Percentiles rank a stretch among this genome's conserved stretches.
phyloP scores from a whole-genome alignment of 2,329 filamentous ascomycete species.

The Fusarium sp. region DNA sequence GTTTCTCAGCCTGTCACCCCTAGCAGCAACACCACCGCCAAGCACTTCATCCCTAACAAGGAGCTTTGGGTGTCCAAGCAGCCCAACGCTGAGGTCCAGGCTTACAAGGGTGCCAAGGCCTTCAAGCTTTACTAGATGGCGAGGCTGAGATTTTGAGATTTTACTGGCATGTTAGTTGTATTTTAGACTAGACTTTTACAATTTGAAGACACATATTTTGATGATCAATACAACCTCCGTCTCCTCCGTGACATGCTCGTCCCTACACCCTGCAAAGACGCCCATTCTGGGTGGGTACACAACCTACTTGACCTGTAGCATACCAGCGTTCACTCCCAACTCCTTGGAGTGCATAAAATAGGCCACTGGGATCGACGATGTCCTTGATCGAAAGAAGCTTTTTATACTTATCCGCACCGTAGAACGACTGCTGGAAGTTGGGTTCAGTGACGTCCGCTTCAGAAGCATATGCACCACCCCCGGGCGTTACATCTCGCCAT shows the following conservation, averaged over 20 bases:
- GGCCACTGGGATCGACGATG: conserved; percentile 30
- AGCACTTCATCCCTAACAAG: conserved; percentile 46
- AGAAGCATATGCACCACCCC: no score
- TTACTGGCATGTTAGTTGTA: background rate
- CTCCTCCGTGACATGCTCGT: background rate
- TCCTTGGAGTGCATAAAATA: conserved; percentile 40
- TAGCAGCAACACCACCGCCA: conserved; percentile 43
- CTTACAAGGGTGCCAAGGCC: conserved; percentile 47
- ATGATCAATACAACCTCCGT: background rate
- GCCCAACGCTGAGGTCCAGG: conserved; percentile 46
- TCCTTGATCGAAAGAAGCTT: conserved; percentile 39
- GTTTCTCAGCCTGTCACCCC: conserved; percentile 49
- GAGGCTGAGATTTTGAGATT: no score
- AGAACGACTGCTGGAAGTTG: no score
- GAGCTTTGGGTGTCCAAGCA: conserved; percentile 5
- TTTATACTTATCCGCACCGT: background rate
- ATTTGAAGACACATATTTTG: background rate
- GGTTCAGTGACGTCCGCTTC: no score
- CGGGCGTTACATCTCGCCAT: no score
- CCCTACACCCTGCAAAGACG: background rate
- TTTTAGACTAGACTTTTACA: background rate
- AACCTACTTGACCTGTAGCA: conserved; percentile 33
- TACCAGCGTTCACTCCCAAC: conserved; percentile 44
- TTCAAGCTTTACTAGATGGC: conserved; percentile 6
- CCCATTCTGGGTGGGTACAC: conserved; percentile 44